Evolutionary conservation across 2,329 filamentous ascomycete species (phyloP).

Genomic region (Phyllosticta citribraziliensis): DNA sequence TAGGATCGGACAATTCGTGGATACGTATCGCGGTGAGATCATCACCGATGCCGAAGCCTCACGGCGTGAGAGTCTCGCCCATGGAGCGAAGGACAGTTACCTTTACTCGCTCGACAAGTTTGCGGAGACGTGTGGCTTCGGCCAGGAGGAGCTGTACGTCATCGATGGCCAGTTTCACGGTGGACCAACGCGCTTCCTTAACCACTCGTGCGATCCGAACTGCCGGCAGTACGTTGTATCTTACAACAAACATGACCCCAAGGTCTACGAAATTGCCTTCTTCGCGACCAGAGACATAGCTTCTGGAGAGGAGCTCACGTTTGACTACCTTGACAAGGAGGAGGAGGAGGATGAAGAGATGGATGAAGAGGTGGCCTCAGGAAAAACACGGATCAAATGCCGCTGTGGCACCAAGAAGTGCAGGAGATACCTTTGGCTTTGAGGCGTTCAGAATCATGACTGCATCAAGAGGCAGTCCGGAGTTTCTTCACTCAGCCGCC

Average conservation of each 20-base stretch:
- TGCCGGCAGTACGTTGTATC: conserved; percentile 70
- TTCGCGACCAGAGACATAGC: conserved; percentile 61
- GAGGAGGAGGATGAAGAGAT: conserved; percentile 26
- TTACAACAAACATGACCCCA: conserved; percentile 64
- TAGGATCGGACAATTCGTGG: conserved; percentile 65
- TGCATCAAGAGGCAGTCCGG: too few species aligned
- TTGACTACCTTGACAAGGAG: conserved; percentile 66
- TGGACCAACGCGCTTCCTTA: conserved; percentile 71
- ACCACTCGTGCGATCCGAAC: conserved; percentile 73
- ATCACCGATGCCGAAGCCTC: conserved; percentile 50
- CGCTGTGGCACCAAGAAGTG: conserved; percentile 57
- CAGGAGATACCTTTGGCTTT: conserved; percentile 57
- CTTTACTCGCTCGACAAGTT: conserved; percentile 79
- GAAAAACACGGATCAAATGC: conserved; percentile 24
- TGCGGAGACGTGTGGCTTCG: conserved; percentile 47
- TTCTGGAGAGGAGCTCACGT: conserved; percentile 61
- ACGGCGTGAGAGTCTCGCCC: conserved; percentile 42
- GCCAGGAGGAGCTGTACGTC: conserved; percentile 32
- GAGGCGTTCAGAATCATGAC: conserved; percentile 3
- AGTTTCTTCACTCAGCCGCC: too few species aligned
- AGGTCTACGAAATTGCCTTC: conserved; percentile 66
- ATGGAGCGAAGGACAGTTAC: conserved; percentile 59
- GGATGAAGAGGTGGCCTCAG: conserved; percentile 37
- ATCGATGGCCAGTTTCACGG: conserved; percentile 65
- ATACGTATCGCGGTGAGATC: conserved; percentile 61